Evolutionary conservation across 768 basidiomycete genomes (phyloP), one percentile per base, ranked within the genome.

Genomic region (Ephemerocybe angulata): DNA sequence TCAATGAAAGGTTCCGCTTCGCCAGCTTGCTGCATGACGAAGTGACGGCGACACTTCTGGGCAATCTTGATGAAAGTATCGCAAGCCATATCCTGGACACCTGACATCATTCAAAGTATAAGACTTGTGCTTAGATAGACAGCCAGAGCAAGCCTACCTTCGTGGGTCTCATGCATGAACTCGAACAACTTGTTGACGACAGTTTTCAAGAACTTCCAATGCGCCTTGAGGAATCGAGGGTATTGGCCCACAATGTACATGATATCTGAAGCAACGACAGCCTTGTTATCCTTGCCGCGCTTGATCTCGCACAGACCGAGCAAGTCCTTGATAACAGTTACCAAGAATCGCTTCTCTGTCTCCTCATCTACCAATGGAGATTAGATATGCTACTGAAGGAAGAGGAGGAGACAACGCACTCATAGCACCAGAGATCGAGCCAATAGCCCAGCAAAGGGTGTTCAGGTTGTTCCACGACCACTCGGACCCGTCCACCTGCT

Each of bases 201-300:
- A 2, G 97, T 98, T 79, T 99, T 99, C 67, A 99, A 76, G 83
- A 99, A 99, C 74, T 98, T 99, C 97, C 97, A 99, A 70, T 99
- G 97, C 17, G 97, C 97, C 70, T 98, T 98, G 65, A 99, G 84
- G 85, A 98, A 99, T 31, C 97, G 87, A 42, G 97, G 97, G 67
- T 99, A 99, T 74, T 99, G 97, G 48, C 97, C 97, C 59, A 99
- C 97, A 65, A 98, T 99, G 70, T 99, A 99, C 91, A 93, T 93
- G 68, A 93, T 93, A 64, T 93, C 88, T 25, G 91, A 93, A 7
- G 92, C 92, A 61, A 98, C 96, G 59, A 98, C 94, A 3, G 97
- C 97, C 69, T 99, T 99, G 82, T 99, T 98, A 75, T 98, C 97
- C 72, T 99, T 98, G 35, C 97, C 97, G 49, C 95, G 88, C 73